Percentiles rank a stretch among this genome's conserved stretches.
phyloP scores from a whole-genome alignment of 108 stramenopile genomes.

The Skeletonema grethae region DNA sequence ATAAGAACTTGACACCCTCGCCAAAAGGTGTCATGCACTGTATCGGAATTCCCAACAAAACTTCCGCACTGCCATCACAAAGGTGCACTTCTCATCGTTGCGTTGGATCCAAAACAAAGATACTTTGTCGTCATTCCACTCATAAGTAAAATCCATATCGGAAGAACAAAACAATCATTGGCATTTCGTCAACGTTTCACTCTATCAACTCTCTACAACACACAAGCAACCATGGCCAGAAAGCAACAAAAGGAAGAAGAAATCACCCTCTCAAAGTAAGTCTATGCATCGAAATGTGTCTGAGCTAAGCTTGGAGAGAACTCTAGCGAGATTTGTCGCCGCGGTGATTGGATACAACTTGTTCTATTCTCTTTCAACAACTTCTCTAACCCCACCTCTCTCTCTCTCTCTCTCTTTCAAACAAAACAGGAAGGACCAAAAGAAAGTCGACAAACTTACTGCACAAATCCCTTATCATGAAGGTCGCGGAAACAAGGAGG shows the following conservation, averaged over 20 bases:
- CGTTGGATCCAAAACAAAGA: not conserved
- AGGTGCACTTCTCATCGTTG: not conserved
- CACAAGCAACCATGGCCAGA: slow-evolving; percentile 35
- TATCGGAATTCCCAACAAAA: not conserved
- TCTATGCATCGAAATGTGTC: slow-evolving; percentile 1
- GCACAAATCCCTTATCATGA: slow-evolving; percentile 86
- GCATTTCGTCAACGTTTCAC: slow-evolving; percentile 2
- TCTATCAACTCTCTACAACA: not conserved
- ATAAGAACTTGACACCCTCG: not conserved
- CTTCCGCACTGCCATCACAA: not conserved
- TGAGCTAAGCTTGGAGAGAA: slow-evolving; percentile 3
- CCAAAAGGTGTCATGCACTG: not conserved
- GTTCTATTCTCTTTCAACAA: slow-evolving; percentile 9
- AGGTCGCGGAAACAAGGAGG: slow-evolving; percentile 81
- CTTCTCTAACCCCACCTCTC: not conserved
- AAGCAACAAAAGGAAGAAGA: slow-evolving; percentile 64
- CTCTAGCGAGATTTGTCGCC: not conserved
- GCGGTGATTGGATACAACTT: not conserved
- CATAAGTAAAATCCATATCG: slow-evolving; percentile 16
- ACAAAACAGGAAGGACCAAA: slow-evolving; percentile 74
- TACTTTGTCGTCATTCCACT: not conserved
- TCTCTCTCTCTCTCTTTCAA: slow-evolving; percentile 2
- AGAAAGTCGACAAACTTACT: slow-evolving; percentile 82
- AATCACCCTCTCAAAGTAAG: slow-evolving; percentile 67
- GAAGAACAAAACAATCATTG: slow-evolving; percentile 5